A percentile compares a stretch with the other conserved stretches of the same genome.
Conservation (phyloP, 495 filamentous ascomycete species). For the Cladorrhinum samala region DNA sequence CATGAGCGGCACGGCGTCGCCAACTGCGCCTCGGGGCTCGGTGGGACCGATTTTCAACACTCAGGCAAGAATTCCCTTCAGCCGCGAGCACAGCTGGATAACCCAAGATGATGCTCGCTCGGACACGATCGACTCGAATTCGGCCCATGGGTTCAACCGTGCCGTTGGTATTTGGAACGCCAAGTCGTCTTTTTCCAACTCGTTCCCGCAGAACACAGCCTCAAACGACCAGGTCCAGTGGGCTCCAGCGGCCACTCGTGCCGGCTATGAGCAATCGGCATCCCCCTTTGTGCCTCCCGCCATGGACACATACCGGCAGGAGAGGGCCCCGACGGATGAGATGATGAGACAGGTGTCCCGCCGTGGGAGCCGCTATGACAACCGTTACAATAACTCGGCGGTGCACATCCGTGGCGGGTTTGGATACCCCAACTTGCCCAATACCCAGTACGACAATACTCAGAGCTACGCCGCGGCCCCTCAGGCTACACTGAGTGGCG, state of each 20-base stretch:
- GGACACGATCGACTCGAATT: conserved; percentile 56
- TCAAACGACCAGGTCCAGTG: conserved; percentile 30
- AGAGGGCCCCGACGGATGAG: conserved; percentile 43
- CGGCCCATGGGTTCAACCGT: conserved; percentile 54
- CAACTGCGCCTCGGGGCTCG: conserved; percentile 18
- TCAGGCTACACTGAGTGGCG: conserved; percentile 21
- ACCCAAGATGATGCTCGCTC: conserved; percentile 61
- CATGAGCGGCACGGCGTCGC: conserved; percentile 11
- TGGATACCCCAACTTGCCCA: conserved; percentile 19
- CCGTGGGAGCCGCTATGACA: conserved; percentile 39
- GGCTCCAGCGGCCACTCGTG: conserved; percentile 35
- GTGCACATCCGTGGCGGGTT: conserved; percentile 21
- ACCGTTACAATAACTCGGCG: conserved; percentile 29
- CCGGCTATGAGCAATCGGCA: conserved; percentile 24
- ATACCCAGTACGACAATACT: conserved; percentile 31
- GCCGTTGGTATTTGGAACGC: conserved; percentile 58
- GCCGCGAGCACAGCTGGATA: conserved; percentile 57
- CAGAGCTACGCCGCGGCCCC: conserved; percentile 23
- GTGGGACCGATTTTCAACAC: conserved; percentile 43
- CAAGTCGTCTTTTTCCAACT: conserved; percentile 26
- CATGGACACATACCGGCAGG: conserved; percentile 36
- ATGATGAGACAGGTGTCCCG: conserved; percentile 33
- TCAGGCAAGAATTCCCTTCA: conserved; percentile 42
- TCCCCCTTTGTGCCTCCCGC: conserved; percentile 22
- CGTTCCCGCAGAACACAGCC: conserved; percentile 31